A percentile compares a stretch with the other conserved stretches of the same genome.
Conservation (phyloP, 129 eudicot genomes). For the Flaveria robusta region DNA sequence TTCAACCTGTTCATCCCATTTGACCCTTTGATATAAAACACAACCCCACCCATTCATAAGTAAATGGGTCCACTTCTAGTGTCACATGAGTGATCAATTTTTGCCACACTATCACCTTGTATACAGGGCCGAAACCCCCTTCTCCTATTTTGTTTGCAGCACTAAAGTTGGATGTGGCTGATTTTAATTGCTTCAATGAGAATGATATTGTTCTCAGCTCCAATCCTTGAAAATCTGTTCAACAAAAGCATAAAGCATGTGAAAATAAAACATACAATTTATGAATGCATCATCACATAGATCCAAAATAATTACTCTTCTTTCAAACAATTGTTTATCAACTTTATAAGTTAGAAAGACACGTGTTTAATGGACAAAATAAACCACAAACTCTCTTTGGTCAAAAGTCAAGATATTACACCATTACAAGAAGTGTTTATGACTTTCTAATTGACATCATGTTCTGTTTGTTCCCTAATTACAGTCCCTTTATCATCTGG, state of each 20-base stretch:
- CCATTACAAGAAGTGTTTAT: not conserved
- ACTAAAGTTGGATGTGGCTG: constrained; percentile 65
- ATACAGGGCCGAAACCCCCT: constrained; percentile 81
- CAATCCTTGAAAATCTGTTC: constrained; percentile 60
- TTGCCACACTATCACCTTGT: constrained; percentile 46
- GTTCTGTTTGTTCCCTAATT: no score
- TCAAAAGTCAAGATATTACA: not conserved
- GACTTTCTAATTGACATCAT: no score
- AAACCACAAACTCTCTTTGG: not conserved
- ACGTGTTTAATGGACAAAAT: not conserved
- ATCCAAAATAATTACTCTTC: not conserved
- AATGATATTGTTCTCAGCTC: constrained; percentile 67
- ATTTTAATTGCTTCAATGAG: constrained; percentile 57
- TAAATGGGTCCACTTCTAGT: constrained; percentile 1
- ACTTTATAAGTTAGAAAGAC: not conserved
- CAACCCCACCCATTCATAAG: not conserved
- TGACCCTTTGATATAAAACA: constrained; percentile 10
- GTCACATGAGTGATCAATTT: not conserved
- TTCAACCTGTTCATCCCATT: not conserved
- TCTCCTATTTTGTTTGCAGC: constrained; percentile 64
- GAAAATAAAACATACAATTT: not conserved
- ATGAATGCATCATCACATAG: not conserved
- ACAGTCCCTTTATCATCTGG: no score
- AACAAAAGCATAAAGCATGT: constrained; percentile 11
- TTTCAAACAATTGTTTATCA: not conserved